Evolutionary conservation across 768 basidiomycete species (phyloP).

Genomic region (Grammothele lineata): DNA sequence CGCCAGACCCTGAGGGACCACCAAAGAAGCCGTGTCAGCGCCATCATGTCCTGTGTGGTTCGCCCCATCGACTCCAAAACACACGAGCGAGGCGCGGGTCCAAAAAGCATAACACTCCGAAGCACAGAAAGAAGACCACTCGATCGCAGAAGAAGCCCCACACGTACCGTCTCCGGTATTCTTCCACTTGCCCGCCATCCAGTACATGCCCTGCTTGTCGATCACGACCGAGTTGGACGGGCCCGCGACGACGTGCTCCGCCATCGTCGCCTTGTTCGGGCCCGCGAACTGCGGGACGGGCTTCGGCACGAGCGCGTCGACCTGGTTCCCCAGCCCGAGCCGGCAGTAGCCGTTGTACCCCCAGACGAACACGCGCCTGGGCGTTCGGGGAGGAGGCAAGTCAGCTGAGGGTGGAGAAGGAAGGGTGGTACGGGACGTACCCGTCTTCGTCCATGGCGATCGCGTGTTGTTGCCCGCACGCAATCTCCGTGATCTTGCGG

Average conservation of each 20-base stretch:
- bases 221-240: slow-evolving; percentile 81
- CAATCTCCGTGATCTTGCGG: slow-evolving; percentile 76
- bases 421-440: slow-evolving; percentile 32
- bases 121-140: neutral
- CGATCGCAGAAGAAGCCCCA: neutral
- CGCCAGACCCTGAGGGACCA: slow-evolving; percentile 65
- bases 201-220: slow-evolving; percentile 83
- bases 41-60: neutral
- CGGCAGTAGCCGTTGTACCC: slow-evolving; percentile 91
- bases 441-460: slow-evolving; percentile 78
- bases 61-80: neutral
- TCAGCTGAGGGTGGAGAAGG: neutral
- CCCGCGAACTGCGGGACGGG: slow-evolving; percentile 85
- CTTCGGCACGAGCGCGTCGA: slow-evolving; percentile 76
- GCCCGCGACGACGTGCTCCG: slow-evolving; percentile 64
- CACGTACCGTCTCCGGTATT: slow-evolving; percentile 82
- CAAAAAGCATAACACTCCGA: no score
- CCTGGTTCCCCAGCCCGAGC: slow-evolving; percentile 82
- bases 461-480: slow-evolving; percentile 85
- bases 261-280: slow-evolving; percentile 59
- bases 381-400: neutral
- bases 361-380: slow-evolving; percentile 77
- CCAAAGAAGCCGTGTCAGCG: neutral
- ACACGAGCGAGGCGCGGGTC: no score
- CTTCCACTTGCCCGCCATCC: slow-evolving; percentile 93